phyloP scores from a whole-genome alignment of 345 rosid genomes.

The Salix dunnii region DNA sequence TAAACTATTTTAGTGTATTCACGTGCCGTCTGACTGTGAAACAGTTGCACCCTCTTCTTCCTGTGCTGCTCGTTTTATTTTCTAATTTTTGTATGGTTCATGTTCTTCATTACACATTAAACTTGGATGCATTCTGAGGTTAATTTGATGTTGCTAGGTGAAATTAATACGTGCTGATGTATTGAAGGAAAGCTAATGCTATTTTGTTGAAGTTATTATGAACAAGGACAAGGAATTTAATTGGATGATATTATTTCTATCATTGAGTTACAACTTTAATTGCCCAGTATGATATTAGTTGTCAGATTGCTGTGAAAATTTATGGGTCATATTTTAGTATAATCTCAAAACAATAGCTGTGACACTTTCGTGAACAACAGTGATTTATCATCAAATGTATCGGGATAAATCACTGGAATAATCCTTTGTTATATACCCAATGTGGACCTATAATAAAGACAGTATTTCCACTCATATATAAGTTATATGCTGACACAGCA shows the following conservation, averaged over 20 bases:
- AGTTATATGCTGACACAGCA: neutral
- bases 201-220: neutral
- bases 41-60: neutral
- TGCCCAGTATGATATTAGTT: neutral
- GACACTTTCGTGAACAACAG: neutral
- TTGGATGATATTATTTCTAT: neutral
- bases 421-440: neutral
- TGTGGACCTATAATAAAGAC: neutral
- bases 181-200: neutral
- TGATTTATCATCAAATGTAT: neutral
- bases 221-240: neutral
- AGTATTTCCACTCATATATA: neutral
- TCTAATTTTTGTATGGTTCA: neutral
- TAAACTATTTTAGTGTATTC: neutral
- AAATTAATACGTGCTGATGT: neutral
- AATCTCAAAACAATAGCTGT: neutral
- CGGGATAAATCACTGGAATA: neutral
- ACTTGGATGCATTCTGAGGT: neutral
- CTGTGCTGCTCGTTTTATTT: neutral
- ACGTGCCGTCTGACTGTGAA: neutral
- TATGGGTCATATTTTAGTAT: neutral
- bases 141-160: neutral
- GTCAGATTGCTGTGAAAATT: neutral
- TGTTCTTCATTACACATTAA: neutral
- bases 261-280: neutral